Evolutionary conservation across 2,329 filamentous ascomycete genomes (phyloP), one percentile per base, ranked within the genome.

Genomic region (Trichoderma simmonsii): DNA sequence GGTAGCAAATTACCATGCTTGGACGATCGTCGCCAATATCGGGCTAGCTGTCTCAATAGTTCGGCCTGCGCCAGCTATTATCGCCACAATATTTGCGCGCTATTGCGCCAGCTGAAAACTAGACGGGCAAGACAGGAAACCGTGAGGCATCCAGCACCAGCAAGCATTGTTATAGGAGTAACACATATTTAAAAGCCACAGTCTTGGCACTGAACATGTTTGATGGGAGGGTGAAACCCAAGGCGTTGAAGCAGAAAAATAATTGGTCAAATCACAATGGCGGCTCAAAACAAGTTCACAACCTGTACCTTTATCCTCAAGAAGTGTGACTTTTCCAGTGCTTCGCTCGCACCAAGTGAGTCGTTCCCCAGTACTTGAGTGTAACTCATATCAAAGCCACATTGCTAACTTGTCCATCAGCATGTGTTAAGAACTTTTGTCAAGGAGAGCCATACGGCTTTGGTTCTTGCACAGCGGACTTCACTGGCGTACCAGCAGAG

Each of bases 361-460:
- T 59, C 21, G 18, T 24, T 24, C 30, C 66, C 9, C 5, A n/a
- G 26, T 28, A 3, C n/a, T 43, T 12, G 30, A 4, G 30, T 34
- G 48, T 24, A 12, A 28, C n/a, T 9, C 11, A 1, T 30, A 24
- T 9, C 12, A 1, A 6, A 12, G n/a, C 8, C 26, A 14, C 28
- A n/a, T 30, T 12, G 56, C 56, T 69, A 57, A 69, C 56, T 0
- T 6, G 3, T 32, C 26, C 28, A 26, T 26, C 39, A 69, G 66
- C 66, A 61, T 69, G 66, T 61, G 66, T 69, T 34, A 51, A 69
- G 36, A 61, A 60, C 14, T 70, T 43, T 43, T 70, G 67, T 24
- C 36, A 62, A 21, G 67, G 67, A 54, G 57, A 62, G 67, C 67
- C 67, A 62, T 70, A 70, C 8, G 67, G 67, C 57, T 70, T 70